Base-by-base conservation (phyloP, 1,284 basidiomycete species). In the Pseudozyma hubeiensis region DNA sequence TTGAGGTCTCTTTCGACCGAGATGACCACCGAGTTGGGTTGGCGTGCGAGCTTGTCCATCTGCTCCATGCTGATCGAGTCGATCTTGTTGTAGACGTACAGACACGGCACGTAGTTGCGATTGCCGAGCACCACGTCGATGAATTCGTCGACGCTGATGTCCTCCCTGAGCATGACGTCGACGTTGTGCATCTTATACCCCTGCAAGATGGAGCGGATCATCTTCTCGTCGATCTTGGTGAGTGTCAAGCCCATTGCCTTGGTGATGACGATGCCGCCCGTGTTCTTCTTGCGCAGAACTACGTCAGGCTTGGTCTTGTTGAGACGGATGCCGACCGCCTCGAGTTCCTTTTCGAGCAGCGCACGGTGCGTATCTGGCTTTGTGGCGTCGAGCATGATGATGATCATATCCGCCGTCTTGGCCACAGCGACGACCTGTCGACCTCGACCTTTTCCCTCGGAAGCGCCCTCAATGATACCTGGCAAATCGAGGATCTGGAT, bases 401-500 rank as follows among this genome's bases (percentile, higher is more conserved):
- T 64, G 75, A 98, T 95, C 45, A 98, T 87, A 85, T 99, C 96
- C 2, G 96, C 94, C 1, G 96, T 99, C 87, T 97, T 97, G 89
- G 85, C 85, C 0, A 85, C 85, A 16, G 84, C 81, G 16, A 99
- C 94, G 31, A 99, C 96, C 86, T 99, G 96, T 73, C 96, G 90
- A 50, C 96, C 96, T 80, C 96, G 89, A 37, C 96, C 96, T 75
- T 94, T 89, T 74, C 93, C 92, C 88, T 69, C 55, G 17, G 56
- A 55, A 50, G 96, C 95, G 46, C 95, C 96, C 85, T 98, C 95
- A 24, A 98, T 94, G 81, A 99, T 99, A 86, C 96, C 96, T 2
- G 96, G 96, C 59, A 99, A 86, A 89, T 99, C 96, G 48, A 99
- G 63, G 48, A 81, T 66, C 63, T 69, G 71, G 29, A 80, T 79